phyloP scores from a whole-genome alignment of 257 asterid species.

The Solanum piurae region DNA sequence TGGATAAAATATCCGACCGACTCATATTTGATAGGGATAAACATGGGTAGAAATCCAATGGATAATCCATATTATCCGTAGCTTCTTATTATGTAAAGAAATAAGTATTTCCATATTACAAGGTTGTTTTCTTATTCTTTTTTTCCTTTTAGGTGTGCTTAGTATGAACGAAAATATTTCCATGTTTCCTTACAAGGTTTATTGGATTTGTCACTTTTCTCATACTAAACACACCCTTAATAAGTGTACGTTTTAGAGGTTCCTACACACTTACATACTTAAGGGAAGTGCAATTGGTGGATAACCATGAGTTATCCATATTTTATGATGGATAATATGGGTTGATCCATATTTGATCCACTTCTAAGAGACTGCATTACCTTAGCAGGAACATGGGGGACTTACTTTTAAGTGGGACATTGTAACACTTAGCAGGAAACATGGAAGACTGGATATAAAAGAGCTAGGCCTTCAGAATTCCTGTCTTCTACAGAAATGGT shows the following conservation, averaged over 20 bases:
- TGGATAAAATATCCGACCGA: not conserved
- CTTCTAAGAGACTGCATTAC: not conserved
- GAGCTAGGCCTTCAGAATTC: not conserved
- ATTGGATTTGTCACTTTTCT: too few species aligned
- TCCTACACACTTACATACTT: not conserved
- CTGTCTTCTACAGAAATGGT: too few species aligned
- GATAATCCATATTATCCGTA: not conserved
- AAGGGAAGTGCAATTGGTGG: not conserved
- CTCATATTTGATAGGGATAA: not conserved
- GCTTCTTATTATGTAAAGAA: not conserved
- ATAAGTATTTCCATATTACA: not conserved
- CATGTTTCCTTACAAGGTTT: not conserved
- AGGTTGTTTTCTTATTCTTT: not conserved
- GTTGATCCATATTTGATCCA: not conserved
- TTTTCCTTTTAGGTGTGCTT: not conserved
- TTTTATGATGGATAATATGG: not conserved
- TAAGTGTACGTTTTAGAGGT: not conserved
- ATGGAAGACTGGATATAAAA: not conserved
- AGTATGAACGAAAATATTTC: not conserved
- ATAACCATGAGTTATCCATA: not conserved
- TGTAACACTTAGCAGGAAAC: not conserved
- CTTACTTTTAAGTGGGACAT: not conserved
- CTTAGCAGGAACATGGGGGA: not conserved
- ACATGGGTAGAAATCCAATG: not conserved
- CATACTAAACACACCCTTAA: not conserved